These are phyloP conservation scores for Lasiodiplodia hormozganensis DNA, from an alignment of 2,329 filamentous ascomycete genomes.

Conservation along the genomic window DNA sequence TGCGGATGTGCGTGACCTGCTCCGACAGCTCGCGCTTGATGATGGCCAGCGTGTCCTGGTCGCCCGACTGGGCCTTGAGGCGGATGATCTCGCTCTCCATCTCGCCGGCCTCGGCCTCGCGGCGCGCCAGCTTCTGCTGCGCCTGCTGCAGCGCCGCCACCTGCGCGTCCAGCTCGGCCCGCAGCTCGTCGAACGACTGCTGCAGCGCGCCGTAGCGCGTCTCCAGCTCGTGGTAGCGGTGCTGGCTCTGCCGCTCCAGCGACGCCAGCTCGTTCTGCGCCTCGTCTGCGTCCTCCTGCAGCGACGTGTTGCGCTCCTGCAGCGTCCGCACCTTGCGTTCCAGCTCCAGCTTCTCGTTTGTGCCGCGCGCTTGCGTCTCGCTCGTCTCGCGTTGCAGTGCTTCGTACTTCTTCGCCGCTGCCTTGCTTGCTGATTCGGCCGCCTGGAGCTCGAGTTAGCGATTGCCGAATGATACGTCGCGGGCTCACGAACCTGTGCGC, in stretches of 20 bases:
- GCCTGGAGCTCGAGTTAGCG: conserved; percentile 41
- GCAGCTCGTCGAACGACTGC: conserved; percentile 64
- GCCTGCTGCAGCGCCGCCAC: conserved; percentile 64
- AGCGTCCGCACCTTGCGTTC: conserved; percentile 62
- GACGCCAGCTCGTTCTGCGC: conserved; percentile 76
- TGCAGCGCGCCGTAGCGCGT: conserved; percentile 65
- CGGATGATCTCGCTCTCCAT: conserved; percentile 84
- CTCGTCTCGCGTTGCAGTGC: conserved; percentile 61
- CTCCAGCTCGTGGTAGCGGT: conserved; percentile 66
- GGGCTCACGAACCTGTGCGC: conserved; percentile 56
- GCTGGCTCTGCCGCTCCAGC: conserved; percentile 69
- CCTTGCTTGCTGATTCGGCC: conserved; percentile 60
- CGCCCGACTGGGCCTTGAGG: conserved; percentile 84
- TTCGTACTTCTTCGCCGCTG: conserved; percentile 62
- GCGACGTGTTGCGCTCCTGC: conserved; percentile 73
- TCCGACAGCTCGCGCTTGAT: conserved; percentile 89
- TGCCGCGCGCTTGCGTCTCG: conserved; percentile 59
- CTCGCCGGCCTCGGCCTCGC: conserved; percentile 73
- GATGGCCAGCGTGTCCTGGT: conserved; percentile 82
- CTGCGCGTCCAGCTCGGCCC: conserved; percentile 63
- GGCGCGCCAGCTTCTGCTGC: conserved; percentile 72
- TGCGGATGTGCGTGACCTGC: conserved; percentile 89
- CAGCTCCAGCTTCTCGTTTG: conserved; percentile 62
- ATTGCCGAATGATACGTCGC: not conserved
- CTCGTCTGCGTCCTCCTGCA: conserved; percentile 86